Evolutionary conservation across 2,329 filamentous ascomycete species (phyloP).

Genomic region (Atkinsonella hypoxylon): DNA sequence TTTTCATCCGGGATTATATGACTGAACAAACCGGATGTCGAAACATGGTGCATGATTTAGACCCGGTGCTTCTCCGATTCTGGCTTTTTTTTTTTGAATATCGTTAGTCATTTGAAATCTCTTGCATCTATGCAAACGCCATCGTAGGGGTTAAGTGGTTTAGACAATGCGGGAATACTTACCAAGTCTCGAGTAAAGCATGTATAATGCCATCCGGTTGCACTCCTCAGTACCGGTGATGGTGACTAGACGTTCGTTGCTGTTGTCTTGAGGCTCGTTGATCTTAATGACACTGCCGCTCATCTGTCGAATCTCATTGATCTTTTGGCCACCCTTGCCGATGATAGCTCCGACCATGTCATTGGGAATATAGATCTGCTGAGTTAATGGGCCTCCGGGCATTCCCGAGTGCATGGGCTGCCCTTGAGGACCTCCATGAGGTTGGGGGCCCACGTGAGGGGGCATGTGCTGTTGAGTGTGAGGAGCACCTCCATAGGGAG

Average conservation of each 20-base stretch:
- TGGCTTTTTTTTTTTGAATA: constrained; percentile 16
- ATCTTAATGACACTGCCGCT: constrained; percentile 99
- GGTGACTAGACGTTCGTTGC: constrained; percentile 93
- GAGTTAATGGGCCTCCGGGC: constrained; percentile 60
- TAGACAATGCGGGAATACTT: constrained; percentile 13
- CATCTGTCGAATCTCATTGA: constrained; percentile 96
- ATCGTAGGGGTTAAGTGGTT: not conserved
- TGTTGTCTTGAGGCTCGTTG: constrained; percentile 98
- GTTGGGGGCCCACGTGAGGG: constrained; percentile 44
- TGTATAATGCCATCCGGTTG: constrained; percentile 99
- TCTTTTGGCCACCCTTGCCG: constrained; percentile 95
- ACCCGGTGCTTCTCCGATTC: constrained; percentile 35
- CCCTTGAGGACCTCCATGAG: constrained; percentile 54
- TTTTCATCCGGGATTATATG: not conserved
- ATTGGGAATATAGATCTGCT: constrained; percentile 98
- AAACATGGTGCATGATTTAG: constrained; percentile 12
- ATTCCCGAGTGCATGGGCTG: constrained; percentile 61
- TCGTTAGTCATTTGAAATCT: constrained; percentile 15
- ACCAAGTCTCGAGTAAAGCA: constrained; percentile 97
- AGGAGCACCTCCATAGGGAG: constrained; percentile 68
- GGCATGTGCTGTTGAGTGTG: constrained; percentile 59
- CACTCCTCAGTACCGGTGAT: constrained; percentile 97
- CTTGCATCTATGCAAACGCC: not conserved
- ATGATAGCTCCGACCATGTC: constrained; percentile 99
- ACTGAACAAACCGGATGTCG: not conserved